Evolutionary conservation across 306 rosid genomes (phyloP).

Genomic region (Ceratonia siliqua): DNA sequence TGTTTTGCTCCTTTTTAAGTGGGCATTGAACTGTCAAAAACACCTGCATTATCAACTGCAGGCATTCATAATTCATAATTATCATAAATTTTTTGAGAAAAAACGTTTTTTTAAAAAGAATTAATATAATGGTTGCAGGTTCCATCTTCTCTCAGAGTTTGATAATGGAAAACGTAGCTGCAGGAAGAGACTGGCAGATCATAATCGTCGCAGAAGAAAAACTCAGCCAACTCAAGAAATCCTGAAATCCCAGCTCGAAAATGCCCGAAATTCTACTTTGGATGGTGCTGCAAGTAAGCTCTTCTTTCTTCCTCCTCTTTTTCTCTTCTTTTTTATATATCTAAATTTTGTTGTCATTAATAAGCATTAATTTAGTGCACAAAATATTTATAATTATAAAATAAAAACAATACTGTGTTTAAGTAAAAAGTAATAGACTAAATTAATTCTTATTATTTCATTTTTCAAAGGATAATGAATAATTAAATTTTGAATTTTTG

Average conservation of each 20-base stretch:
- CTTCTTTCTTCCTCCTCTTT: neutral
- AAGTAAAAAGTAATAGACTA: too few species aligned
- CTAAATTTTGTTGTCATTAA: neutral
- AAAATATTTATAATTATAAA: too few species aligned
- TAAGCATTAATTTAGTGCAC: neutral
- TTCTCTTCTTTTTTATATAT: neutral
- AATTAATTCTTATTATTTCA: too few species aligned
- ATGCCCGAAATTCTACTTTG: slow-evolving; percentile 27
- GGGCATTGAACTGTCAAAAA: slow-evolving; percentile 21
- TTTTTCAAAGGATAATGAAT: too few species aligned
- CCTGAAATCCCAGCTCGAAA: slow-evolving; percentile 40
- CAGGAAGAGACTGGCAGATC: slow-evolving; percentile 95
- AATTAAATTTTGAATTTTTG: too few species aligned
- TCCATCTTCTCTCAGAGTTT: slow-evolving; percentile 84
- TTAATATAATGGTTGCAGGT: too few species aligned
- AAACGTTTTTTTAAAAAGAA: too few species aligned
- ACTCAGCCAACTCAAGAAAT: slow-evolving; percentile 62
- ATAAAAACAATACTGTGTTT: too few species aligned
- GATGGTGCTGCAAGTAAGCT: slow-evolving; percentile 56
- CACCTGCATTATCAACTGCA: slow-evolving; percentile 19
- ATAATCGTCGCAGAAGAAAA: slow-evolving; percentile 94
- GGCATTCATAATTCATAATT: neutral
- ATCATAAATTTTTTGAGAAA: neutral
- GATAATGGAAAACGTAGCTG: slow-evolving; percentile 98
- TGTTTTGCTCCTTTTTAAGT: slow-evolving; percentile 41